These are phyloP conservation scores for Penicillium sp. DNA, from an alignment of 2,329 filamentous ascomycete species.

Conservation along the genomic window DNA sequence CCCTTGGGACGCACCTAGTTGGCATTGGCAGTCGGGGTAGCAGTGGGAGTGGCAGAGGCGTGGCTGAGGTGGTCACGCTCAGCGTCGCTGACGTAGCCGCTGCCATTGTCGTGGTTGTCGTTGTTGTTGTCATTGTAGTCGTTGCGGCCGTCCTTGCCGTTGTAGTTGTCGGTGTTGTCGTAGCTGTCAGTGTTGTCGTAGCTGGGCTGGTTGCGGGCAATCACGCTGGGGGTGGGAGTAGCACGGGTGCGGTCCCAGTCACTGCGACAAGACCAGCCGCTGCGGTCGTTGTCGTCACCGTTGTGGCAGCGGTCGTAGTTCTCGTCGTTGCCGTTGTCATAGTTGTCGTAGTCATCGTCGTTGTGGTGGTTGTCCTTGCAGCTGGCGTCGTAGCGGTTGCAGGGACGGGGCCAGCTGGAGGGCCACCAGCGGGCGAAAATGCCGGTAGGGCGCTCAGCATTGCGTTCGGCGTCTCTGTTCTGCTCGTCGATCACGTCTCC, in stretches of 20 bases:
- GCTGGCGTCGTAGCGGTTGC: slow-evolving; percentile 1
- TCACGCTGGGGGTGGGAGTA: slow-evolving; percentile 7
- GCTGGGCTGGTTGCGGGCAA: slow-evolving; percentile 8
- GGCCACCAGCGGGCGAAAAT: slow-evolving; percentile 6
- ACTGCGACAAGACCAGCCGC: slow-evolving; percentile 9
- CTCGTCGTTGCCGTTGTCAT: neutral
- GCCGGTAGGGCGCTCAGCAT: neutral
- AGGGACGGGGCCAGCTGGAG: slow-evolving; percentile 10
- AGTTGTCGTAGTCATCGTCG: slow-evolving; percentile 2
- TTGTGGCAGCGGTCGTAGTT: slow-evolving; percentile 9
- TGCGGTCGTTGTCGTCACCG: slow-evolving; percentile 6
- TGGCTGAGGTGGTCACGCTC: slow-evolving; percentile 3
- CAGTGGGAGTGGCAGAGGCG: neutral
- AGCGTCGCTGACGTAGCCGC: slow-evolving; percentile 2
- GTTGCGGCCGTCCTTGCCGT: slow-evolving; percentile 5
- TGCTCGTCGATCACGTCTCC: neutral
- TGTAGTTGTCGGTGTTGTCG: slow-evolving; percentile 1
- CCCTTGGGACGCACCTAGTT: neutral
- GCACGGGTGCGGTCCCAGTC: slow-evolving; percentile 9
- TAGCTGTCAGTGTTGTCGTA: slow-evolving; percentile 3
- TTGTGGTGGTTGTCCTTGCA: slow-evolving; percentile 2
- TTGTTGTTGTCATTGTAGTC: slow-evolving; percentile 8
- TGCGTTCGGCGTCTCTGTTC: neutral
- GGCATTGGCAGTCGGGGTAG: neutral
- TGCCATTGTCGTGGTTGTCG: neutral